Conservation (phyloP, 2,329 filamentous ascomycete genomes). For the Exophiala sp. region DNA sequence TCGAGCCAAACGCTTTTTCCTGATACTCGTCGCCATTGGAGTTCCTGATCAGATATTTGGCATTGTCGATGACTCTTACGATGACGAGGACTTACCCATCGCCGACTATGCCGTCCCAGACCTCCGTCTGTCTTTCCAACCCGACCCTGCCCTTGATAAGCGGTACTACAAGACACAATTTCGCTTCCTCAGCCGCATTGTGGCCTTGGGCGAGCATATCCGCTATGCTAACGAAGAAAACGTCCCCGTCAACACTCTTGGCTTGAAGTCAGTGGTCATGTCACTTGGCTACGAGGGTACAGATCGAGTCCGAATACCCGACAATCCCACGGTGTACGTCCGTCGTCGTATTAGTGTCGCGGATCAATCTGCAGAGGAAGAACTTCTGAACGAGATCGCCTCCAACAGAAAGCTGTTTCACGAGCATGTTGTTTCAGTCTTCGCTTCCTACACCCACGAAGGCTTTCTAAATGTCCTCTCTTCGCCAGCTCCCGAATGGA, state of each 20-base stretch:
- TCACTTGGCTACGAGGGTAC: slow-evolving; percentile 37
- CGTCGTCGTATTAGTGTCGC: slow-evolving; percentile 39
- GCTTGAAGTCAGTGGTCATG: slow-evolving; percentile 41
- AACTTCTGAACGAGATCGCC: slow-evolving; percentile 40
- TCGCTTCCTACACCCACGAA: slow-evolving; percentile 44
- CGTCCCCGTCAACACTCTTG: slow-evolving; percentile 55
- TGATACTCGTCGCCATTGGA: slow-evolving; percentile 57
- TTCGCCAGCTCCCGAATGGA: slow-evolving; percentile 40
- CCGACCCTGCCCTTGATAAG: slow-evolving; percentile 50
- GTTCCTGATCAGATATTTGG: slow-evolving; percentile 63
- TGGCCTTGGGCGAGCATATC: slow-evolving; percentile 55
- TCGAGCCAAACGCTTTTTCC: slow-evolving; percentile 55
- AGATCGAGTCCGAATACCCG: slow-evolving; percentile 41
- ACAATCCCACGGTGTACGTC: slow-evolving; percentile 31
- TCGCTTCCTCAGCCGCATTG: slow-evolving; percentile 54
- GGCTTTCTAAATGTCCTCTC: slow-evolving; percentile 44
- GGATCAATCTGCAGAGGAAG: slow-evolving; percentile 38
- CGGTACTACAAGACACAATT: slow-evolving; percentile 61
- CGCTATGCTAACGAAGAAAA: slow-evolving; percentile 58
- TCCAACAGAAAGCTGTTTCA: slow-evolving; percentile 40
- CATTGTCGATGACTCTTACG: slow-evolving; percentile 58
- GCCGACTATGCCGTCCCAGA: slow-evolving; percentile 52
- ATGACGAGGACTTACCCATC: slow-evolving; percentile 60
- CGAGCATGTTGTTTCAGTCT: slow-evolving; percentile 44
- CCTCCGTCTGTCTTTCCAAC: slow-evolving; percentile 50